Conservation (phyloP, 192 early-diverging fungal genomes). For the Radiomyces spectabilis region DNA sequence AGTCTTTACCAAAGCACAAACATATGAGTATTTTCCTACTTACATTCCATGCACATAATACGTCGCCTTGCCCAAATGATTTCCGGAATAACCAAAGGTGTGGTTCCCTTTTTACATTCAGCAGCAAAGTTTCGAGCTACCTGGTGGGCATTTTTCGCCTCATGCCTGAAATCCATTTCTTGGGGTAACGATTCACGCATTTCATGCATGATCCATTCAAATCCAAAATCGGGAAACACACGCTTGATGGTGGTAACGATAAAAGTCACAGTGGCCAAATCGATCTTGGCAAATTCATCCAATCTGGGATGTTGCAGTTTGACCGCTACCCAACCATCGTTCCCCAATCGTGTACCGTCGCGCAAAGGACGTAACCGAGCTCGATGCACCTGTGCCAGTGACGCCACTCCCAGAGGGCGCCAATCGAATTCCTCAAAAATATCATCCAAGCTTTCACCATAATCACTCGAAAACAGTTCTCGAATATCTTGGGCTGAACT, state of each 20-base stretch:
- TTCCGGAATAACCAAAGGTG: slow-evolving; percentile 63
- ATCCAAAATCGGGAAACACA: slow-evolving; percentile 82
- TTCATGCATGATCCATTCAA: slow-evolving; percentile 85
- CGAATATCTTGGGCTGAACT: slow-evolving; percentile 66
- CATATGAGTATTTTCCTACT: neutral
- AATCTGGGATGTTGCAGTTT: slow-evolving; percentile 89
- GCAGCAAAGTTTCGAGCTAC: slow-evolving; percentile 56
- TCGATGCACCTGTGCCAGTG: slow-evolving; percentile 86
- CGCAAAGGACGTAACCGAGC: slow-evolving; percentile 45
- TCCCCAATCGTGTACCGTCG: slow-evolving; percentile 7
- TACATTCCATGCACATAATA: slow-evolving; percentile 86
- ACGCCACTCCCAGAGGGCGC: slow-evolving; percentile 81
- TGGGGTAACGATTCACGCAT: slow-evolving; percentile 73
- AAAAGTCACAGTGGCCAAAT: slow-evolving; percentile 63
- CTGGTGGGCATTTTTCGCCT: slow-evolving; percentile 62
- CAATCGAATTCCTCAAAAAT: slow-evolving; percentile 76
- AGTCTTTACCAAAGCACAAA: neutral
- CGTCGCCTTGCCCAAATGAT: slow-evolving; percentile 71
- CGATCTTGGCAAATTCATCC: slow-evolving; percentile 52
- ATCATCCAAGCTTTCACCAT: slow-evolving; percentile 54
- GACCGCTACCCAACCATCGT: slow-evolving; percentile 75
- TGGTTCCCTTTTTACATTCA: slow-evolving; percentile 13
- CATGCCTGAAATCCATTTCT: slow-evolving; percentile 82
- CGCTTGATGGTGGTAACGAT: slow-evolving; percentile 54
- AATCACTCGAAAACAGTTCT: slow-evolving; percentile 57